These are phyloP conservation scores for Silybum marianum DNA, from an alignment of 129 eudicot genomes.

Conservation along the genomic window DNA sequence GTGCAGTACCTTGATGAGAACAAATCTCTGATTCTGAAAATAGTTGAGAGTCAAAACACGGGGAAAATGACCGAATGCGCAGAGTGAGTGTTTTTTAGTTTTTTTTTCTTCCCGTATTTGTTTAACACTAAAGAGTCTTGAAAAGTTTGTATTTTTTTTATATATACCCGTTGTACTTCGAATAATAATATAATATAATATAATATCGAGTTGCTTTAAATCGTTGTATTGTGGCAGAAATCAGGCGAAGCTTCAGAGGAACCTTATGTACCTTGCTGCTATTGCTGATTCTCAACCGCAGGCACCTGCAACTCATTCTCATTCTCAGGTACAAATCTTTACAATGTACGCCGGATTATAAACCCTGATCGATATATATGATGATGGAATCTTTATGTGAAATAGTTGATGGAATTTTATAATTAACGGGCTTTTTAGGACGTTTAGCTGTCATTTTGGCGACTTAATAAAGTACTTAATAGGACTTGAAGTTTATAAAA, in stretches of 20 bases:
- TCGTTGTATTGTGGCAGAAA: constrained; percentile 48
- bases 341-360: neutral
- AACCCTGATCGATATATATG: neutral
- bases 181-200: neutral
- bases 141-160: neutral
- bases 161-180: neutral
- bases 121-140: neutral
- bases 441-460: neutral
- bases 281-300: constrained; percentile 98
- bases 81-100: constrained; percentile 52
- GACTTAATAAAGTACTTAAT: neutral
- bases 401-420: neutral
- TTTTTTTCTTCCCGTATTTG: neutral
- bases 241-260: constrained; percentile 89
- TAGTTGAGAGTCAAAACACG: constrained; percentile 77
- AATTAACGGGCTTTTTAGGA: neutral
- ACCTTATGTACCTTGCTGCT: constrained; percentile 98
- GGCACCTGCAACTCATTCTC: constrained; percentile 81
- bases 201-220: neutral
- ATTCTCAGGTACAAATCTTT: constrained; percentile 69
- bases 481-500: neutral
- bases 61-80: constrained; percentile 85
- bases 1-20: constrained; percentile 86
- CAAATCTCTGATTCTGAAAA: constrained; percentile 82
- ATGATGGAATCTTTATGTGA: too few species aligned